Conservation (phyloP, 2,329 filamentous ascomycete genomes). For the Macrophomina tecta region DNA sequence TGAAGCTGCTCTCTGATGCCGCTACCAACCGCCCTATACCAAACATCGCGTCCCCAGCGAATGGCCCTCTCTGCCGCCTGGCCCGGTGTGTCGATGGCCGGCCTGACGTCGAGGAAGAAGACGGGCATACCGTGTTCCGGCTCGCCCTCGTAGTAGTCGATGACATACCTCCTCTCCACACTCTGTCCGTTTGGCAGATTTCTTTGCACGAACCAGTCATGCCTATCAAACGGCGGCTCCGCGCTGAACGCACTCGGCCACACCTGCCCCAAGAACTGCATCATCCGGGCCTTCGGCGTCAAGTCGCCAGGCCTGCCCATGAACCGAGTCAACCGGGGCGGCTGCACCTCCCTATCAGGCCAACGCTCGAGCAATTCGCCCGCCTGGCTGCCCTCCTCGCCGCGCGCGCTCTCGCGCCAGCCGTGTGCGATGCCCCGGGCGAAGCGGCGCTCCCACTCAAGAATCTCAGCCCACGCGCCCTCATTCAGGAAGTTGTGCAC, state of each 20-base stretch:
- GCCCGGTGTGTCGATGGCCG: slow-evolving; percentile 80
- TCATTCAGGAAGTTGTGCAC: slow-evolving; percentile 99
- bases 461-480: slow-evolving; percentile 94
- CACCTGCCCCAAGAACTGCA: slow-evolving; percentile 78
- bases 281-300: slow-evolving; percentile 88
- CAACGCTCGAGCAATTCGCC: slow-evolving; percentile 41
- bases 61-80: slow-evolving; percentile 82
- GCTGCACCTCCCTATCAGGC: slow-evolving; percentile 45
- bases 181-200: slow-evolving; percentile 67
- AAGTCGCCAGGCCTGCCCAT: slow-evolving; percentile 87
- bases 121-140: slow-evolving; percentile 89
- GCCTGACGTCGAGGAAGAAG: slow-evolving; percentile 93
- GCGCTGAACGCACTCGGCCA: slow-evolving; percentile 81
- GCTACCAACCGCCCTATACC: slow-evolving; percentile 86
- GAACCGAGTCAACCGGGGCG: slow-evolving; percentile 82
- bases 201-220: slow-evolving; percentile 94
- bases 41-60: slow-evolving; percentile 90
- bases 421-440: slow-evolving; percentile 72
- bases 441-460: slow-evolving; percentile 91
- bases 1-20: slow-evolving; percentile 59
- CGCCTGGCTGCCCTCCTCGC: slow-evolving; percentile 68
- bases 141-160: slow-evolving; percentile 91
- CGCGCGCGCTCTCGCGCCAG: slow-evolving; percentile 75
- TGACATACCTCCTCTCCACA: slow-evolving; percentile 89
- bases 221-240: slow-evolving; percentile 90